Evolutionary conservation across 257 asterid species (phyloP).

Genomic region (Scutellaria galericulata): DNA sequence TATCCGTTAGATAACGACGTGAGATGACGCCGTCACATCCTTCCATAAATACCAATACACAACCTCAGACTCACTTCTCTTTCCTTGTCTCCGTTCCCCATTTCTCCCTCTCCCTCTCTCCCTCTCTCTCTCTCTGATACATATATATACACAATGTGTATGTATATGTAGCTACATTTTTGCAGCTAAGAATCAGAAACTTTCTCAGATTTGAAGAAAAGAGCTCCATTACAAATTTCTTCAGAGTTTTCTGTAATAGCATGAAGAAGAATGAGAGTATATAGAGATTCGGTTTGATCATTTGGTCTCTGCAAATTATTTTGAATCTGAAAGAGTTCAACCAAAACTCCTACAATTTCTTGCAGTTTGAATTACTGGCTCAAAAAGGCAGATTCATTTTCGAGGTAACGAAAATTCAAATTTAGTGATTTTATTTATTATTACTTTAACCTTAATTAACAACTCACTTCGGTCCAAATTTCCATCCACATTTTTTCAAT

Average conservation of each 20-base stretch:
- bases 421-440: too few relatives aligned
- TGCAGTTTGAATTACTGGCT: background rate
- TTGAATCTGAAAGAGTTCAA: background rate
- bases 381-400: constrained; percentile 22
- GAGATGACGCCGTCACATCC: constrained; percentile 49
- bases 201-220: constrained; percentile 27
- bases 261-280: constrained; percentile 29
- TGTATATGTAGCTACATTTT: background rate
- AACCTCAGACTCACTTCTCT: constrained; percentile 30
- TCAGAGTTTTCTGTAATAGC: too few relatives aligned
- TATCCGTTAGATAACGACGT: constrained; percentile 66
- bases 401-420: constrained; percentile 24
- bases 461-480: too few relatives aligned
- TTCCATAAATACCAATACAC: constrained; percentile 34
- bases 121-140: background rate
- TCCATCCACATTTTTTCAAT: background rate
- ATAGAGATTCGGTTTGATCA: constrained; percentile 10
- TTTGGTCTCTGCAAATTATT: background rate
- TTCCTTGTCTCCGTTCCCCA: constrained; percentile 27
- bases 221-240: background rate
- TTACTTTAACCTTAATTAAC: too few relatives aligned
- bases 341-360: background rate
- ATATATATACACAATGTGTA: background rate
- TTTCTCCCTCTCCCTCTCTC: constrained; percentile 24
- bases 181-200: constrained; percentile 38